Base-by-base conservation (phyloP, 1,139 yeast species). In the Citeromyces siamensis region DNA sequence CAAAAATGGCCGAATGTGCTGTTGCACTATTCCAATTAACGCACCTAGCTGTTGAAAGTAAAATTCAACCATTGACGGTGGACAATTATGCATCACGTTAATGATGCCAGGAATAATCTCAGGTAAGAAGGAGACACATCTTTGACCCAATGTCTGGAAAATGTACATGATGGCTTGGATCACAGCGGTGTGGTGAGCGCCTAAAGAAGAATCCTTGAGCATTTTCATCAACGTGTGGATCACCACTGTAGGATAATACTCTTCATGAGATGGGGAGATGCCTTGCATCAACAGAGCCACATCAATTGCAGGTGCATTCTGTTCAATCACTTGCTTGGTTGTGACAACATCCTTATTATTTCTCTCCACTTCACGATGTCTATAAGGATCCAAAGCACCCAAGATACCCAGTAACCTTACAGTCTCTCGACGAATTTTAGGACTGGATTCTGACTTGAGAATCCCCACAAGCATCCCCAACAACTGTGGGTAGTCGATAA, bases 371-470 rank as follows among this genome's bases (percentile, higher is more conserved):
- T 85, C 95, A 38, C 95, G 75, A 48, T 86, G 93, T 50, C 84
- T 86, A 53, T 88, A 90, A 1, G 99, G 99, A 57, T 93, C 98
- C 37, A 93, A 64, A 0, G 98, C 98, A 41, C 99, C 99, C 33
- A 93, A 62, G 29, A 88, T 86, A 50, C 99, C 99, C 43, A 90
- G 62, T 17, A 90, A 60, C 45, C 90, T 68, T 1, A 90, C 95
- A 0, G 95, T 81, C 53, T 88, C 97, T 41, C 95, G 65, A 48
- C 93, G 71, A 5, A 84, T 76, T 3, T 71, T 61, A 2, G 78
- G 70, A 0, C 93, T 75, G 10, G 79, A 73, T 48, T 86, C 96
- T 44, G 86, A 75, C 45, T 81, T 82, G 41, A 90, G 62, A 32
- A 90, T 85, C 35, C 76, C 78, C 3, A 88, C 85, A 29, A 90